phyloP scores from a whole-genome alignment of 768 basidiomycete genomes.

The Russula foetens region DNA sequence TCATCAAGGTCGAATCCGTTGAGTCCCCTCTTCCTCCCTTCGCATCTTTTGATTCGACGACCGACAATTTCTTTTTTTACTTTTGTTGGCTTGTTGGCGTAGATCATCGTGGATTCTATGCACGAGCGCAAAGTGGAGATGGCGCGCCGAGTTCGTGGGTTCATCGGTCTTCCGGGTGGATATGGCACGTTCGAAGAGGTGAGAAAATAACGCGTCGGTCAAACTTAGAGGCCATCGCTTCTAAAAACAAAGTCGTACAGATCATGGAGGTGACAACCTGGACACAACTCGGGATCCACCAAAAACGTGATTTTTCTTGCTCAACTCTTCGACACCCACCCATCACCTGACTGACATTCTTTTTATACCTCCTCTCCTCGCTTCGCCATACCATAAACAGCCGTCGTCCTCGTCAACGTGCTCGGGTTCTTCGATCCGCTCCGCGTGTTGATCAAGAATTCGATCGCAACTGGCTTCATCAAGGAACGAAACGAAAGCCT shows the following conservation, averaged over 20 bases:
- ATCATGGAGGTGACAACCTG: slow-evolving; percentile 91
- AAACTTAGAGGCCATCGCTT: neutral
- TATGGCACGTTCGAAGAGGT: slow-evolving; percentile 96
- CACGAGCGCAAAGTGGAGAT: slow-evolving; percentile 88
- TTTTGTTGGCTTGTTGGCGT: neutral
- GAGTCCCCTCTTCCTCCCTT: neutral
- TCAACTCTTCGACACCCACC: neutral
- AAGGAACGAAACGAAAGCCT: slow-evolving; percentile 48
- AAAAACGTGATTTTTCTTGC: slow-evolving; percentile 58
- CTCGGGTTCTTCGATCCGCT: slow-evolving; percentile 77
- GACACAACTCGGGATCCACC: slow-evolving; percentile 85
- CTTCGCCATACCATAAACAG: slow-evolving; percentile 29
- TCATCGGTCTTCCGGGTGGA: slow-evolving; percentile 87
- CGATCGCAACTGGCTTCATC: slow-evolving; percentile 71
- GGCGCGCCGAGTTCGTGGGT: slow-evolving; percentile 73
- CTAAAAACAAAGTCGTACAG: slow-evolving; percentile 28
- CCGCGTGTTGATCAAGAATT: slow-evolving; percentile 60
- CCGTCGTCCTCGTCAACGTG: slow-evolving; percentile 84
- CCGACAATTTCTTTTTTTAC: too few species aligned
- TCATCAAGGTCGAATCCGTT: slow-evolving; percentile 4
- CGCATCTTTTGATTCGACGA: neutral
- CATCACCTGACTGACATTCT: neutral
- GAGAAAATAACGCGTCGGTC: slow-evolving; percentile 3
- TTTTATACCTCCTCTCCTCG: neutral
- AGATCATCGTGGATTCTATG: slow-evolving; percentile 76